Evolutionary conservation across 805 yeast species (phyloP).

Genomic region (Starmerella apis): DNA sequence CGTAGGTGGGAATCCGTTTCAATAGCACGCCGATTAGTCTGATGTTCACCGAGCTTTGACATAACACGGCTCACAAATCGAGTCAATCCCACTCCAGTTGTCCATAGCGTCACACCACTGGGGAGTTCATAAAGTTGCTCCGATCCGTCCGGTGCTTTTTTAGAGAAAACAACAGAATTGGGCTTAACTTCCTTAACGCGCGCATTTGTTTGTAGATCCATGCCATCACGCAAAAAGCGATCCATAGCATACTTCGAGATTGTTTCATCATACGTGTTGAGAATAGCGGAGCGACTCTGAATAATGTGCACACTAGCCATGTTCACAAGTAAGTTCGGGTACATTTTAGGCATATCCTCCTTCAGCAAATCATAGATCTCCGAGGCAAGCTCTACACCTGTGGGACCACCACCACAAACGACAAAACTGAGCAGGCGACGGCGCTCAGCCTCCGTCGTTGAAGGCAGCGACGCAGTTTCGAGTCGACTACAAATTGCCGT

Average conservation of each 20-base stretch:
- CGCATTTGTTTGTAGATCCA: slow-evolving; percentile 53
- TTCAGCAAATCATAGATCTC: slow-evolving; percentile 56
- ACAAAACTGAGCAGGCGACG: slow-evolving; percentile 51
- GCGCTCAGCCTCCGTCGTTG: slow-evolving; percentile 54
- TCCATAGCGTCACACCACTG: slow-evolving; percentile 63
- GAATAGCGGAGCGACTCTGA: slow-evolving; percentile 56
- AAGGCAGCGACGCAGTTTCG: slow-evolving; percentile 56
- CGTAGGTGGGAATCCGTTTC: slow-evolving; percentile 67
- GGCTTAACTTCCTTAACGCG: slow-evolving; percentile 50
- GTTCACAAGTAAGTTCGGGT: slow-evolving; percentile 52
- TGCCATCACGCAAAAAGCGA: slow-evolving; percentile 51
- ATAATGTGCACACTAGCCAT: slow-evolving; percentile 57
- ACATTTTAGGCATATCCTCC: slow-evolving; percentile 49
- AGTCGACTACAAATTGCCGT: slow-evolving; percentile 45
- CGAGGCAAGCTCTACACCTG: slow-evolving; percentile 67
- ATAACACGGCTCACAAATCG: slow-evolving; percentile 51
- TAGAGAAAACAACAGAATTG: slow-evolving; percentile 50
- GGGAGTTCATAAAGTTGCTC: slow-evolving; percentile 40
- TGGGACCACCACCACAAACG: slow-evolving; percentile 67
- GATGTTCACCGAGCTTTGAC: slow-evolving; percentile 38
- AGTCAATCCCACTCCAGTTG: slow-evolving; percentile 62
- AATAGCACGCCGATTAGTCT: slow-evolving; percentile 57
- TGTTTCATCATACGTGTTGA: slow-evolving; percentile 57
- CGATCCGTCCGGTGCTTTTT: slow-evolving; percentile 35
- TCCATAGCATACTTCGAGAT: slow-evolving; percentile 56